Evolutionary conservation across 1,284 basidiomycete genomes (phyloP), one percentile per base, ranked within the genome.

Genomic region (Uromyces viciae-fabae): DNA sequence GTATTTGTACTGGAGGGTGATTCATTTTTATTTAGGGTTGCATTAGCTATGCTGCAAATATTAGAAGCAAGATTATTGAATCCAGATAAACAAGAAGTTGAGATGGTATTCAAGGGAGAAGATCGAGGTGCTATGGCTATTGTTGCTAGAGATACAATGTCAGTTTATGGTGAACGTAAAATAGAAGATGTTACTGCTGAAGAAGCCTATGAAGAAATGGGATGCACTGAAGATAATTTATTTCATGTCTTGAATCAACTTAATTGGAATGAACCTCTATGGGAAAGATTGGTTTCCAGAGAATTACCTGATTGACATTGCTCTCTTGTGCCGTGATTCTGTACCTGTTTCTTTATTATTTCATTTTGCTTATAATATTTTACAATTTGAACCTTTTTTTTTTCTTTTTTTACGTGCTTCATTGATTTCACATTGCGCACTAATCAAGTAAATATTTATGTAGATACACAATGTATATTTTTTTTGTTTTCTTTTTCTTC

Each of bases 251-350:
- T 75, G 5, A 38, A 31, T 25, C 46, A 56, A 38, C 54, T 36
- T 14, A 75, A 60, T 75, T 97, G 95, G 94, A 93, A 91, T 85
- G 94, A 95, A 85, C 92, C 90, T 83, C 93, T 93, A 72, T 97
- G 93, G 91, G 91, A 89, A 82, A 88, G 94, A 82, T 87, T 97
- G 81, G 91, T 94, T 82, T 90, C 91, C 82, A 88, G 94, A 84
- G 94, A 97, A 87, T 87, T 96, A 84, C 94, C 94, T 15, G 94
- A 97, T n/a, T n/a, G n/a, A n/a, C n/a, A n/a, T n/a, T n/a, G n/a
- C n/a, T n/a, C n/a, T n/a, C n/a, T n/a, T n/a, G n/a, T n/a, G n/a
- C n/a, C n/a, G n/a, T n/a, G n/a, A n/a, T n/a, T n/a, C n/a, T n/a
- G n/a, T n/a, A n/a, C n/a, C n/a, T n/a, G n/a, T n/a, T n/a, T n/a